Evolutionary conservation across 2,329 filamentous ascomycete species (phyloP), one percentile per base, ranked within the genome.

Genomic region (Grosmannia clavigera): DNA sequence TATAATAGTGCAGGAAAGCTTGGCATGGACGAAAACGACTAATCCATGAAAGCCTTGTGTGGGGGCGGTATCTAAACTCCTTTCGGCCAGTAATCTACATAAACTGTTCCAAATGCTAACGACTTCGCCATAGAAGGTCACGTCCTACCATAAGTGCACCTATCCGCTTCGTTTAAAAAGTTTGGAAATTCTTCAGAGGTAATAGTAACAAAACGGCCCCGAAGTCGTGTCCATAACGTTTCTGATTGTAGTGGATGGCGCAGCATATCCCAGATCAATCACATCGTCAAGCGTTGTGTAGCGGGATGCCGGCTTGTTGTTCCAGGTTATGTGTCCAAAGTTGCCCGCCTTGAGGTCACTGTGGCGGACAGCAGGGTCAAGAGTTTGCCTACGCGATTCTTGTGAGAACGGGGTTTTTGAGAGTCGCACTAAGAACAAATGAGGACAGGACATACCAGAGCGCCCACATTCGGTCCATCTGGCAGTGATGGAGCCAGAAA

Each of bases 221-320:
- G 60, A 63, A 9, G 65, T 63, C 0, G 68, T 70, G 22, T 67
- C 67, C 69, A 71, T 71, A 57, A 58, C 57, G 7, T 69, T 62
- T 10, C 60, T 59, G 51, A 71, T 68, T 10, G 66, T 66, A n/a
- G 66, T 67, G 1, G 62, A 66, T 1, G 61, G 55, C 0, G 60
- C 70, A 0, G 67, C 66, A 58, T 70, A 69, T 11, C 69, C 70
- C 66, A 71, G 67, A 46, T 70, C 66, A 25, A 71, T 66, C 0
- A 65, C 60, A 14, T 70, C 69, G 27, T 59, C 63, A 19, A 71
- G 61, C 38, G 61, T 57, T 0, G 66, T 62, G 35, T 68, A 61
- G 5, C 55, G 53, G 25, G 68, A 69, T 6, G 65, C 60, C 10
- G 69, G 68, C 12, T 62, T 38, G 60, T 70, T 70, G 3, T 60